These are phyloP conservation scores for Omphalotus olearius DNA, from an alignment of 1,284 basidiomycete genomes.

Conservation along the genomic window DNA sequence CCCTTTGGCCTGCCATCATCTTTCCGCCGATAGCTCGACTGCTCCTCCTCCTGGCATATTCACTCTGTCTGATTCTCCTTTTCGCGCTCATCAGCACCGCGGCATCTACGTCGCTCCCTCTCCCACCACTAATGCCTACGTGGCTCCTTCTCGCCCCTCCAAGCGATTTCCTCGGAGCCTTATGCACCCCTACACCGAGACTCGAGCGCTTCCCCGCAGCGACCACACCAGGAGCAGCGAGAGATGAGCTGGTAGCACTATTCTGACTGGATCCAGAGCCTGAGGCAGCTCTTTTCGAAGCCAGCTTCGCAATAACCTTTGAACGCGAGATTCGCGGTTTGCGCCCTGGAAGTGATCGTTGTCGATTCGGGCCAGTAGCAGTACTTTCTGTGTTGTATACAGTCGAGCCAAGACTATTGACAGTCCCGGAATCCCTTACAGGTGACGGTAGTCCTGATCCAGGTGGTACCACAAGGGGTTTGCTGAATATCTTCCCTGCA, in stretches of 20 bases:
- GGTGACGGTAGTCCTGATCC: slow-evolving; percentile 34
- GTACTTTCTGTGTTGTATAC: neutral
- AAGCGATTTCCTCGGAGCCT: slow-evolving; percentile 19
- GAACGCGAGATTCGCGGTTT: slow-evolving; percentile 75
- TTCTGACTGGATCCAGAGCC: slow-evolving; percentile 5
- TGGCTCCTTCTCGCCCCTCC: slow-evolving; percentile 34
- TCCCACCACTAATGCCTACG: slow-evolving; percentile 48
- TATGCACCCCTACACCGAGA: slow-evolving; percentile 11
- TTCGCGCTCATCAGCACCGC: slow-evolving; percentile 52
- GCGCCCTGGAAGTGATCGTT: slow-evolving; percentile 43
- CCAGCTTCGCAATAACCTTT: slow-evolving; percentile 69
- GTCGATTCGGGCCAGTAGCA: slow-evolving; percentile 23
- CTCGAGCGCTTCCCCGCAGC: slow-evolving; percentile 15
- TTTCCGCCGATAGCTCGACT: slow-evolving; percentile 26
- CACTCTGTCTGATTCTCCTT: slow-evolving; percentile 64
- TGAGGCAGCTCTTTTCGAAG: slow-evolving; percentile 57
- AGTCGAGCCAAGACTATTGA: neutral
- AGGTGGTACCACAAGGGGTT: slow-evolving; percentile 38
- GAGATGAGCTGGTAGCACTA: neutral
- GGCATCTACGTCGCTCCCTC: slow-evolving; percentile 24
- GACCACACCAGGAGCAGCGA: slow-evolving; percentile 16
- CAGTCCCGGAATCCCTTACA: slow-evolving; percentile 22
- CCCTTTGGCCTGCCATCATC: slow-evolving; percentile 12
- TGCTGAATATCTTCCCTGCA: slow-evolving; percentile 47
- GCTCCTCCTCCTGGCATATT: slow-evolving; percentile 45